Evolutionary conservation across 305 asterid genomes (phyloP).

Genomic region (Rubia balearica): DNA sequence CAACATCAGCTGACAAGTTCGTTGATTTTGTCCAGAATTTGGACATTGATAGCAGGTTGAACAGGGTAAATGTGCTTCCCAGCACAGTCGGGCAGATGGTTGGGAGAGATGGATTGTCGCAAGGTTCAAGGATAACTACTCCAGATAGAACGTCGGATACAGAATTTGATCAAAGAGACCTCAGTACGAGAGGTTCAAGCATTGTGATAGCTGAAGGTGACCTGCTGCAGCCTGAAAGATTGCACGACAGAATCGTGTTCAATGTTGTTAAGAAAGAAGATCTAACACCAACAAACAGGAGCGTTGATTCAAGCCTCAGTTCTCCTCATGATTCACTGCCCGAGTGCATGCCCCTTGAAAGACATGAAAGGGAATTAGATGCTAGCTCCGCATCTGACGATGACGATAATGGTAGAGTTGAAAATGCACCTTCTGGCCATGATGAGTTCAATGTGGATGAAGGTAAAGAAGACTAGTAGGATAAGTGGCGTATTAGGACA

Average conservation of each 20-base stretch:
- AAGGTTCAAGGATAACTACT: slow-evolving; percentile 25
- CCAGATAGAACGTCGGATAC: slow-evolving; percentile 49
- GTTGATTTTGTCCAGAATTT: slow-evolving; percentile 71
- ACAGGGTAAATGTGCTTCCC: slow-evolving; percentile 22
- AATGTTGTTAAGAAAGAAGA: slow-evolving; percentile 68
- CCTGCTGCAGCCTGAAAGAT: slow-evolving; percentile 62
- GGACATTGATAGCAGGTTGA: slow-evolving; percentile 39
- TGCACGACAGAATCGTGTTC: slow-evolving; percentile 64
- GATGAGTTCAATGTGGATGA: slow-evolving; percentile 18
- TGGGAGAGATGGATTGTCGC: slow-evolving; percentile 27
- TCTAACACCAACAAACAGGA: slow-evolving; percentile 50
- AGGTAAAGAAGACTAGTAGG: slow-evolving; percentile 23
- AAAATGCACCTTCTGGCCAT: slow-evolving; percentile 3
- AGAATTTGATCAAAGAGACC: slow-evolving; percentile 47
- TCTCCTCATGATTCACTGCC: slow-evolving; percentile 34
- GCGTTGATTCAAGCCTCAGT: slow-evolving; percentile 44
- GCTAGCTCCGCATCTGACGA: slow-evolving; percentile 46
- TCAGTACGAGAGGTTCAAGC: slow-evolving; percentile 35
- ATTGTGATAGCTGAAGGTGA: slow-evolving; percentile 72
- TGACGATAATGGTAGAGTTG: slow-evolving; percentile 22
- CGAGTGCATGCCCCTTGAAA: slow-evolving; percentile 65
- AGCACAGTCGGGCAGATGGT: slow-evolving; percentile 20
- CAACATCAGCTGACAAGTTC: slow-evolving; percentile 70
- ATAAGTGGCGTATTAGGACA: slow-evolving; percentile 19
- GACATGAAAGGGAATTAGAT: slow-evolving; percentile 46